phyloP scores from a whole-genome alignment of 805 yeast species.

The Groenewaldozyma tartarivorans region DNA sequence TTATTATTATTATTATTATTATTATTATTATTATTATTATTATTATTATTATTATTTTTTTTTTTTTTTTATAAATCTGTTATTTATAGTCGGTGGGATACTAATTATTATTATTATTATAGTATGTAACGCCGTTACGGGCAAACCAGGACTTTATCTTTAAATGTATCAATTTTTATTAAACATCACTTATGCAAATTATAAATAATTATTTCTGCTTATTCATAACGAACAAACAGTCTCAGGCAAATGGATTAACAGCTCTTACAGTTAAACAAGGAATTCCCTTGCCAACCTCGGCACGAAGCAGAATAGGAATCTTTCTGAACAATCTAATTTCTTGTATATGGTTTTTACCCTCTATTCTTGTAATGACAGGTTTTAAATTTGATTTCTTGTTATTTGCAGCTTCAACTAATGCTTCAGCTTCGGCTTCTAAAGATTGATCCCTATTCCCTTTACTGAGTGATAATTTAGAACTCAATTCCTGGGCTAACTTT shows the following conservation, averaged over 20 bases:
- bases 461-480: slow-evolving; percentile 22
- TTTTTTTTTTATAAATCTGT: no score
- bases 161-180: no score
- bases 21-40: no score
- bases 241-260: slow-evolving; percentile 62
- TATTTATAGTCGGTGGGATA: no score
- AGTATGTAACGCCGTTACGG: no score
- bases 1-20: no score
- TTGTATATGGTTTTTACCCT: slow-evolving; percentile 59
- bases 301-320: slow-evolving; percentile 77
- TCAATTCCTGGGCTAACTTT: slow-evolving; percentile 4
- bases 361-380: slow-evolving; percentile 47
- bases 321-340: slow-evolving; percentile 68
- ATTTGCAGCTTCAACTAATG: slow-evolving; percentile 2
- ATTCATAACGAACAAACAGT: no score
- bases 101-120: no score
- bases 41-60: no score
- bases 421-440: background rate
- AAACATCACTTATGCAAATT: no score
- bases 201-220: no score
- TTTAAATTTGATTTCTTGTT: slow-evolving; percentile 32
- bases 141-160: no score
- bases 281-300: slow-evolving; percentile 90
- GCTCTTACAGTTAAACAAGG: slow-evolving; percentile 92
- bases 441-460: slow-evolving; percentile 15